phyloP scores from a whole-genome alignment of 129 eudicot genomes.

The Chrysanthemum seticuspe region DNA sequence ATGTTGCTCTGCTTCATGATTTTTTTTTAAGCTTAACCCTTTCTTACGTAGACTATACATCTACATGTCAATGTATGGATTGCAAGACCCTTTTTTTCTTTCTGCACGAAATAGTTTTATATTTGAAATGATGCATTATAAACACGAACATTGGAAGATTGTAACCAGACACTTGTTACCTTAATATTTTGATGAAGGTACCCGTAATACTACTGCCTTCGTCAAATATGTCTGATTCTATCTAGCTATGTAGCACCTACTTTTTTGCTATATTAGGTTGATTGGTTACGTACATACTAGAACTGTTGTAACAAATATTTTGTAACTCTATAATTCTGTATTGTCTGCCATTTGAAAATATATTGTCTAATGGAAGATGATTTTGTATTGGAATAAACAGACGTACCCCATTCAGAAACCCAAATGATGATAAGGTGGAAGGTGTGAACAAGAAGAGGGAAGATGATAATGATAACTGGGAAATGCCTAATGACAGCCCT shows the following conservation, averaged over 20 bases:
- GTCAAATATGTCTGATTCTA: slow-evolving; percentile 11
- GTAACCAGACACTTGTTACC: neutral
- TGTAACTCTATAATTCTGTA: neutral
- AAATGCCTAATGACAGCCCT: slow-evolving; percentile 50
- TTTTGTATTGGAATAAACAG: slow-evolving; percentile 34
- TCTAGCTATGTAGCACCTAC: neutral
- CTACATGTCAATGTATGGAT: too few species aligned
- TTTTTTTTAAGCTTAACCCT: neutral
- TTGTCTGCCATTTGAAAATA: neutral
- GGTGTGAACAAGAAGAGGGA: slow-evolving; percentile 44
- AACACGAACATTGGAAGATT: neutral
- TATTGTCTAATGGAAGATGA: slow-evolving; percentile 6
- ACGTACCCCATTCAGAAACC: slow-evolving; percentile 49
- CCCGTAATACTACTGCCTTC: neutral
- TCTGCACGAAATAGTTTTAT: neutral
- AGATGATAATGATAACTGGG: slow-evolving; percentile 81
- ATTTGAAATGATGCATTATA: neutral
- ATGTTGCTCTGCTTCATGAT: neutral
- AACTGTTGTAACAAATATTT: neutral
- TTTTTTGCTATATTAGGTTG: neutral
- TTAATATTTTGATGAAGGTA: neutral
- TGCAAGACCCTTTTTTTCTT: neutral
- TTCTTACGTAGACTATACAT: neutral
- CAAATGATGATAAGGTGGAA: slow-evolving; percentile 42
- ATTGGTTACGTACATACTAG: neutral